phyloP scores from a whole-genome alignment of 2,329 filamentous ascomycete species.

The Coniosporium tulheliwenetii region DNA sequence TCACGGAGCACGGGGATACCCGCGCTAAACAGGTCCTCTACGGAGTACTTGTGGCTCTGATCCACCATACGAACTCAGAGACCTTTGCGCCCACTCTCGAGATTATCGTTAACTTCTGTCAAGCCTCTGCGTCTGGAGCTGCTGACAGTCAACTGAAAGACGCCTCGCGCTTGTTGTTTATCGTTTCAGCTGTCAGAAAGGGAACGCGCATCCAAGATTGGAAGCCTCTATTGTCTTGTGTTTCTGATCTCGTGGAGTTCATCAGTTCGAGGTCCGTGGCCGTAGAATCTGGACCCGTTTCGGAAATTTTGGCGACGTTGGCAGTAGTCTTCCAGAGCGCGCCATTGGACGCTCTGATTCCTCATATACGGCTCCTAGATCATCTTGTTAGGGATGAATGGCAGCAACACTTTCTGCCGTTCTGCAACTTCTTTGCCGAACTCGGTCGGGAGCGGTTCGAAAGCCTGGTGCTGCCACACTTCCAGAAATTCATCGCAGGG shows the following conservation, averaged over 20 bases:
- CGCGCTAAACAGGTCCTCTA: slow-evolving; percentile 42
- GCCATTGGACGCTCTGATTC: slow-evolving; percentile 63
- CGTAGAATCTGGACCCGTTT: slow-evolving; percentile 20
- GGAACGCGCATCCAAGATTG: slow-evolving; percentile 62
- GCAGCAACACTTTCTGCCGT: slow-evolving; percentile 61
- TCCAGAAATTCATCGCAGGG: slow-evolving; percentile 67
- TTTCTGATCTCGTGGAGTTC: slow-evolving; percentile 15
- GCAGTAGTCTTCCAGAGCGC: slow-evolving; percentile 60
- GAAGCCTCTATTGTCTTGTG: slow-evolving; percentile 41
- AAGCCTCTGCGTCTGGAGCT: slow-evolving; percentile 16
- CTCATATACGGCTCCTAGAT: slow-evolving; percentile 50
- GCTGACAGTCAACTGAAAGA: slow-evolving; percentile 20
- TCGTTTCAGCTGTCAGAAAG: slow-evolving; percentile 63
- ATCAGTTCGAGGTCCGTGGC: slow-evolving; percentile 3
- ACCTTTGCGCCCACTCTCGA: slow-evolving; percentile 57
- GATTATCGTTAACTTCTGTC: slow-evolving; percentile 38
- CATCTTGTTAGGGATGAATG: slow-evolving; percentile 49
- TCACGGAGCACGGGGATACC: slow-evolving; percentile 2
- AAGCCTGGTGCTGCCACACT: slow-evolving; percentile 61
- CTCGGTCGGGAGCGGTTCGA: slow-evolving; percentile 61
- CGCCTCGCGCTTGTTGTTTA: slow-evolving; percentile 42
- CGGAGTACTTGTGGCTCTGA: slow-evolving; percentile 63
- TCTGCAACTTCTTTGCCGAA: slow-evolving; percentile 68
- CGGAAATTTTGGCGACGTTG: slow-evolving; percentile 27
- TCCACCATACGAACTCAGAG: slow-evolving; percentile 65